Percentiles rank a stretch among this genome's conserved stretches.
Conservation (phyloP, 257 asterid genomes). For the Solanum etuberosum region DNA sequence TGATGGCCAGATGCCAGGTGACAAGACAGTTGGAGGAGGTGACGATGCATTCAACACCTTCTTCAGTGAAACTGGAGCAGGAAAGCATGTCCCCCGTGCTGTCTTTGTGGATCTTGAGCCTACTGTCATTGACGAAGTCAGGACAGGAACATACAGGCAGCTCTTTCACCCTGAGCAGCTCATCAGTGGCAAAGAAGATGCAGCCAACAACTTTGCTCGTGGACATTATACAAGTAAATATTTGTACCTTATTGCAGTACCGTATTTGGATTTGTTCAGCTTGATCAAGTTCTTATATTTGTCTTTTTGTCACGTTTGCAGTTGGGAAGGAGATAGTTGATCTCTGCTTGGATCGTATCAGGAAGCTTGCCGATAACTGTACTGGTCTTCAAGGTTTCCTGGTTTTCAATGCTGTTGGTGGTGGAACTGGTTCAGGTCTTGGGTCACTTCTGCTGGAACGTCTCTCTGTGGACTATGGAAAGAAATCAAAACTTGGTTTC, state of each 20-base stretch:
- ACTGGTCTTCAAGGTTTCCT: constrained; percentile 16
- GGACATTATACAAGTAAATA: constrained; percentile 13
- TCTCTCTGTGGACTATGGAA: constrained; percentile 16
- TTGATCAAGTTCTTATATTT: neutral
- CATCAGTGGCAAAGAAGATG: constrained; percentile 20
- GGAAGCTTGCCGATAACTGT: constrained; percentile 17
- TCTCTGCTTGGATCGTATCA: constrained; percentile 17
- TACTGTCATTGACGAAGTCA: constrained; percentile 17
- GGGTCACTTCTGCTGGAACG: constrained; percentile 17
- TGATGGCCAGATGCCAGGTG: constrained; percentile 22
- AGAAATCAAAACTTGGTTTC: constrained; percentile 20
- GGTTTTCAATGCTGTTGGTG: constrained; percentile 16
- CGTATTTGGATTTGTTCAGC: neutral
- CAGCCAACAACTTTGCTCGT: constrained; percentile 23
- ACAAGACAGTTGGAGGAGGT: constrained; percentile 13
- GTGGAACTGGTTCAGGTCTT: constrained; percentile 23
- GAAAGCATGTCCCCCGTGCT: constrained; percentile 21
- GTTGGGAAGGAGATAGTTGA: constrained; percentile 19
- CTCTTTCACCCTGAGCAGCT: constrained; percentile 17
- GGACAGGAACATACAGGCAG: constrained; percentile 15
- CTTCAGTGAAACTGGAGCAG: constrained; percentile 19
- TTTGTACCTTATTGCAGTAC: neutral
- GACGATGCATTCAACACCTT: constrained; percentile 23
- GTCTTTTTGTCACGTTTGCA: neutral
- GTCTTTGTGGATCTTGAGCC: constrained; percentile 21